A percentile compares a stretch with the other conserved stretches of the same genome.
These are phyloP conservation scores for Pseudozyma thailandica DNA, from an alignment of 1,284 basidiomycete species.

Conservation along the genomic window DNA sequence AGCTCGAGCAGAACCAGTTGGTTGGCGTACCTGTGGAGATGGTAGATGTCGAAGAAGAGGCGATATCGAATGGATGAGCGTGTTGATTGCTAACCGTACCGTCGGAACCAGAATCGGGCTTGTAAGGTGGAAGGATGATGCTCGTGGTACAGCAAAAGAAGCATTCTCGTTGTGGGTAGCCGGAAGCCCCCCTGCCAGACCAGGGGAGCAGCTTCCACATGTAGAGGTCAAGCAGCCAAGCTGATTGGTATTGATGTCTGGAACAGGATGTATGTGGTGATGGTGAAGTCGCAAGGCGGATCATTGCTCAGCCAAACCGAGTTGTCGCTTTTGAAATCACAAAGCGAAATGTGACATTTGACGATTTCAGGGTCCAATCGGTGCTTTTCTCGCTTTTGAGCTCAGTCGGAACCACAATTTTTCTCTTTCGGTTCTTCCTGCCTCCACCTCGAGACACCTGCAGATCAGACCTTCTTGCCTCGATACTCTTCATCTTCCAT, in stretches of 20 bases:
- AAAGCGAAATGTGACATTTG: background rate
- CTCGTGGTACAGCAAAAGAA: conserved; percentile 56
- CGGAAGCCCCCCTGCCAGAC: conserved; percentile 23
- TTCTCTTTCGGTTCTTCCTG: conserved; percentile 5
- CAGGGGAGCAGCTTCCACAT: conserved; percentile 30
- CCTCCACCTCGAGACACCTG: conserved; percentile 5
- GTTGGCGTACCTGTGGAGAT: conserved; percentile 53
- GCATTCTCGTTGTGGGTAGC: conserved; percentile 48
- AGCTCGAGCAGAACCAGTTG: conserved; percentile 60
- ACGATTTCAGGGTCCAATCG: conserved; percentile 11
- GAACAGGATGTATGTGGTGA: background rate
- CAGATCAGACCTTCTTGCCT: background rate
- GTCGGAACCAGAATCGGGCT: background rate
- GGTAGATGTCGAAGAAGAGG: conserved; percentile 18
- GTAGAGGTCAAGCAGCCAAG: too few relatives aligned
- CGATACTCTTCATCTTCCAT: too few relatives aligned
- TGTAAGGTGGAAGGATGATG: conserved; percentile 54
- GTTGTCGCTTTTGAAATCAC: conserved; percentile 10
- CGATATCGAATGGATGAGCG: conserved; percentile 3
- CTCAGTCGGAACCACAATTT: background rate
- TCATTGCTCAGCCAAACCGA: background rate
- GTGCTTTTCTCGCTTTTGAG: background rate
- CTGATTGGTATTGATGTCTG: too few relatives aligned
- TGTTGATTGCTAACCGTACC: background rate
- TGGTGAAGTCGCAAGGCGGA: background rate